Conservation (phyloP, 2,329 filamentous ascomycete genomes). For the Pestalotiopsis sp. region DNA sequence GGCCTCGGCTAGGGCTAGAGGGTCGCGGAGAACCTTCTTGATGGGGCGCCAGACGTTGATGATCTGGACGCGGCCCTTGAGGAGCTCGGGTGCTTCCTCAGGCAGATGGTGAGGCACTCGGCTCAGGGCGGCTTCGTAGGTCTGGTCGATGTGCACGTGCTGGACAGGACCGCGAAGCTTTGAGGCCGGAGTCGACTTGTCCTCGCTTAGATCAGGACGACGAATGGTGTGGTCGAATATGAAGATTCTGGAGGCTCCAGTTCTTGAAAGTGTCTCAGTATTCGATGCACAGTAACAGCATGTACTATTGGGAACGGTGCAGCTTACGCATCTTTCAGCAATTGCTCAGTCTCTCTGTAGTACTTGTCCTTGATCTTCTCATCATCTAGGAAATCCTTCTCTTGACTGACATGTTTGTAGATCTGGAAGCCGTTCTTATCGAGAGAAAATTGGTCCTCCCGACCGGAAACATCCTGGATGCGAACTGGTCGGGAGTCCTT, state of each 20-base stretch:
- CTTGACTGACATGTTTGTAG: constrained; percentile 28
- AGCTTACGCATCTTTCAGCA: constrained; percentile 62
- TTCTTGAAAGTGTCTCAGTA: constrained; percentile 36
- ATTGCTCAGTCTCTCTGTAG: constrained; percentile 71
- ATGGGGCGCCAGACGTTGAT: constrained; percentile 56
- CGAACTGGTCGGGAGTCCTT: constrained; percentile 28
- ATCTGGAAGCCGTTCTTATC: constrained; percentile 42
- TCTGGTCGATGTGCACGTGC: constrained; percentile 59
- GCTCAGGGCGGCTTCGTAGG: constrained; percentile 40
- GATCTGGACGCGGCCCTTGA: constrained; percentile 48
- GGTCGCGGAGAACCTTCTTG: constrained; percentile 51
- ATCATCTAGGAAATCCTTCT: constrained; percentile 53
- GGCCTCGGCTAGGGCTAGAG: constrained; percentile 53
- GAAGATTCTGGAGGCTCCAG: constrained; percentile 52
- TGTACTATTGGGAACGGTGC: neutral
- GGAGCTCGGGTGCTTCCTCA: constrained; percentile 38
- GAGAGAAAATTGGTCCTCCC: constrained; percentile 38
- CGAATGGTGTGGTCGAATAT: constrained; percentile 64
- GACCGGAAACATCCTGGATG: constrained; percentile 39
- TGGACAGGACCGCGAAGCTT: constrained; percentile 40
- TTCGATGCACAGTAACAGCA: neutral
- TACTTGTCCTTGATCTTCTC: constrained; percentile 65
- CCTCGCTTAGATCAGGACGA: constrained; percentile 19
- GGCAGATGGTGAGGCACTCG: constrained; percentile 43
- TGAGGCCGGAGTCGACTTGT: constrained; percentile 44